Evolutionary conservation across 768 basidiomycete species (phyloP).

Genomic region (Boletus sp.): DNA sequence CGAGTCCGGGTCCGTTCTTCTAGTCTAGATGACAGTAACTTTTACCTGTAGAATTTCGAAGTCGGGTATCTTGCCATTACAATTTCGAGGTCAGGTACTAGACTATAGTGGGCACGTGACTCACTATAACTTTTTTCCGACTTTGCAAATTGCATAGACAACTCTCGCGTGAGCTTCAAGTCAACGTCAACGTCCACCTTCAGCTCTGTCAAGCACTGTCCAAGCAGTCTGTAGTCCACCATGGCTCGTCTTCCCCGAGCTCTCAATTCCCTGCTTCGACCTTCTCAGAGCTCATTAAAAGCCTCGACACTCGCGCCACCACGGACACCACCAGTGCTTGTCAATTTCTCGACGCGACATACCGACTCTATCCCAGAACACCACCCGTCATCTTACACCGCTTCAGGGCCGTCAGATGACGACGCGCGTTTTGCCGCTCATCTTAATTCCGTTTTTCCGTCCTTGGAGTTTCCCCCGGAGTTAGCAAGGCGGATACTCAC

Average conservation of each 20-base stretch:
- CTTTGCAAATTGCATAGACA: neutral
- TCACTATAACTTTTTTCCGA: slow-evolving; percentile 2
- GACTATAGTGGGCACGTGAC: slow-evolving; percentile 18
- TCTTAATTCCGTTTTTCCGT: slow-evolving; percentile 58
- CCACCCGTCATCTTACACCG: neutral
- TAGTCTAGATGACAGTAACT: neutral
- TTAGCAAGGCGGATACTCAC: slow-evolving; percentile 73
- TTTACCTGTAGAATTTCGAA: neutral
- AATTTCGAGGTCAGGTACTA: neutral
- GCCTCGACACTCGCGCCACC: slow-evolving; percentile 8
- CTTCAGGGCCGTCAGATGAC: slow-evolving; percentile 4
- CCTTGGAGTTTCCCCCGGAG: slow-evolving; percentile 66
- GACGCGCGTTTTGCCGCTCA: slow-evolving; percentile 45
- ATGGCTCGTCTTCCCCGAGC: slow-evolving; percentile 25
- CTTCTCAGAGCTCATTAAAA: slow-evolving; percentile 11
- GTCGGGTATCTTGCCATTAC: neutral
- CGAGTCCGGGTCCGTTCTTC: neutral
- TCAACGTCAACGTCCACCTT: neutral
- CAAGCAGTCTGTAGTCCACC: neutral
- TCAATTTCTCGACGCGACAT: slow-evolving; percentile 16
- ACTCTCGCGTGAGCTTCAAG: slow-evolving; percentile 11
- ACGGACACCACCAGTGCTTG: slow-evolving; percentile 10
- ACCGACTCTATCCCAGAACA: neutral
- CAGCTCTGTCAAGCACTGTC: neutral
- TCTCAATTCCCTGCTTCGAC: slow-evolving; percentile 7